Evolutionary conservation across 2,329 filamentous ascomycete genomes (phyloP).

Genomic region (Rhynchosporium graminicola): DNA sequence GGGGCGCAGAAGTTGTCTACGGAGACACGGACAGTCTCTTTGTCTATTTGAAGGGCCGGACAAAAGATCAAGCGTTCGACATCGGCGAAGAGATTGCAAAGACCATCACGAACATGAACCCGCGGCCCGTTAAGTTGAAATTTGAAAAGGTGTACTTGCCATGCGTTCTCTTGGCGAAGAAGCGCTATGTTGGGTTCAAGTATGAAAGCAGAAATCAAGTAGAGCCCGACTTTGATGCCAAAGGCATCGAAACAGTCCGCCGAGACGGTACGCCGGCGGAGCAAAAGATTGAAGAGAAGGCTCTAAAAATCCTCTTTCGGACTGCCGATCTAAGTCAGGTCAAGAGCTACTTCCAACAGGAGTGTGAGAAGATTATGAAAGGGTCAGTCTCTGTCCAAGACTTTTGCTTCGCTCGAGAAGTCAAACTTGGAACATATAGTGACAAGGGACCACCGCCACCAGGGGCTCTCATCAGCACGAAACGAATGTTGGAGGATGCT

Average conservation of each 20-base stretch:
- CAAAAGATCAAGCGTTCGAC: conserved; percentile 83
- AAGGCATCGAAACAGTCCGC: conserved; percentile 96
- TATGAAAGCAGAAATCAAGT: conserved; percentile 78
- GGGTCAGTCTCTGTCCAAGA: conserved; percentile 88
- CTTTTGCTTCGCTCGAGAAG: conserved; percentile 93
- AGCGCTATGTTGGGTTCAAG: conserved; percentile 97
- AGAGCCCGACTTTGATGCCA: conserved; percentile 91
- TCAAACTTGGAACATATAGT: conserved; percentile 85
- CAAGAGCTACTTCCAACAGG: conserved; percentile 84
- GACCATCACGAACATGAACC: conserved; percentile 85
- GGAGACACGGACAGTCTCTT: conserved; percentile 97
- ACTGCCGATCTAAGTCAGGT: conserved; percentile 86
- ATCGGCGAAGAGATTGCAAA: conserved; percentile 92
- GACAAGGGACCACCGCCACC: conserved; percentile 79
- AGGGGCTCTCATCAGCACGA: conserved; percentile 84
- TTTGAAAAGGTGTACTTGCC: conserved; percentile 99
- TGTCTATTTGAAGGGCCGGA: conserved; percentile 83
- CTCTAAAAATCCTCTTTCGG: conserved; percentile 84
- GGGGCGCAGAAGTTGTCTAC: conserved; percentile 96
- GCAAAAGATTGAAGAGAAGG: conserved; percentile 95
- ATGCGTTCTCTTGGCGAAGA: conserved; percentile 91
- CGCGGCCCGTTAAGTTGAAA: conserved; percentile 89
- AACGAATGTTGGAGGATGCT: conserved; percentile 82
- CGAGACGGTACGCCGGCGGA: conserved; percentile 93
- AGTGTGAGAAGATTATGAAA: conserved; percentile 90